These are phyloP conservation scores for Malus sylvestris DNA, from an alignment of 306 rosid species.

Conservation along the genomic window DNA sequence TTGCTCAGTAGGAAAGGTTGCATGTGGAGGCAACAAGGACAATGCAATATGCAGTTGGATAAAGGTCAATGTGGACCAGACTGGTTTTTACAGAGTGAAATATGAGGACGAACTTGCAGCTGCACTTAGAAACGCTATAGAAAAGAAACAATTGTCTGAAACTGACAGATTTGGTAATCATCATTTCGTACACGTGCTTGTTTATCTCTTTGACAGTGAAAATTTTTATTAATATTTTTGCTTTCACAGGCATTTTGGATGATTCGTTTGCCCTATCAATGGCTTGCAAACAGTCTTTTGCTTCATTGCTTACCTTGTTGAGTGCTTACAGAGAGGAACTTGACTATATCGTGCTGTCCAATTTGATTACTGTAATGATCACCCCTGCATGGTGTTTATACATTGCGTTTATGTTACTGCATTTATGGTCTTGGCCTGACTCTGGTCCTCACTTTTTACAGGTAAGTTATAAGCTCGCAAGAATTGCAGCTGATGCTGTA, in stretches of 20 bases:
- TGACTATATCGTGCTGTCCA: constrained; percentile 78
- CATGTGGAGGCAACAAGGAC: constrained; percentile 16
- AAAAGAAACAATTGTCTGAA: constrained; percentile 57
- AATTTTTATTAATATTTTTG: constrained; percentile 16
- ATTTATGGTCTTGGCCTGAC: constrained; percentile 13
- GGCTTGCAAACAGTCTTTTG: constrained; percentile 65
- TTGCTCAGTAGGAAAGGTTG: constrained; percentile 17
- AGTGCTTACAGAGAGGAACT: constrained; percentile 70
- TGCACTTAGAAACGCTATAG: constrained; percentile 67
- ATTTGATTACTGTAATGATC: constrained; percentile 63
- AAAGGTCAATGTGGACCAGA: constrained; percentile 84
- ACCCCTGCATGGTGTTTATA: constrained; percentile 13
- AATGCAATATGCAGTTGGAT: constrained; percentile 44
- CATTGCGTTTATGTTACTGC: constrained; percentile 10
- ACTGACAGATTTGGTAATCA: constrained; percentile 79
- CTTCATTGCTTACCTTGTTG: constrained; percentile 76
- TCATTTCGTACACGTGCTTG: neutral
- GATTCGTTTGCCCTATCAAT: constrained; percentile 75
- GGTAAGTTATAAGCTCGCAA: constrained; percentile 49
- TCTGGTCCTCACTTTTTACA: constrained; percentile 27
- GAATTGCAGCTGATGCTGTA: constrained; percentile 71
- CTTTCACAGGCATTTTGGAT: constrained; percentile 75
- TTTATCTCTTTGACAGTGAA: neutral
- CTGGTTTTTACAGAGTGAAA: constrained; percentile 96
- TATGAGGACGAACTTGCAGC: constrained; percentile 70